Conservation (phyloP, 2,329 filamentous ascomycete genomes). For the Sclerotinia glacialis region DNA sequence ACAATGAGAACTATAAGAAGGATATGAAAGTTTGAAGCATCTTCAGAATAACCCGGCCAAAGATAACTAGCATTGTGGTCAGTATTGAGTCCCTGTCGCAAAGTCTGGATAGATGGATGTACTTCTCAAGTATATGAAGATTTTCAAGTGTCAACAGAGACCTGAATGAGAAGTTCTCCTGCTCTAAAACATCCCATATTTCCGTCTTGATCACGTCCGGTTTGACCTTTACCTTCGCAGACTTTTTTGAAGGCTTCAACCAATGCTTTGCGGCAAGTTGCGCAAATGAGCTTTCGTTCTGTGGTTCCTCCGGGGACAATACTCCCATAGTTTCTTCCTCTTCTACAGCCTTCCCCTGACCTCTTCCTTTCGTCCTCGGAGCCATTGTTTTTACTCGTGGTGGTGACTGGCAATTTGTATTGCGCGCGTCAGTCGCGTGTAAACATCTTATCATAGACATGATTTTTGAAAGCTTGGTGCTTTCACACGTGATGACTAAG, state of each 20-base stretch:
- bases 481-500: conserved; percentile 11
- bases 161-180: conserved; percentile 72
- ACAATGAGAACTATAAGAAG: conserved; percentile 80
- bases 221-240: conserved; percentile 69
- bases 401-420: conserved; percentile 23
- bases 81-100: conserved; percentile 3
- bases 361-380: conserved; percentile 34
- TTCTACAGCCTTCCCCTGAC: conserved; percentile 42
- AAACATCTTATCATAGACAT: conserved; percentile 12
- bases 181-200: conserved; percentile 86
- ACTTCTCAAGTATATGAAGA: conserved; percentile 84
- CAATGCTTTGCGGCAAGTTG: conserved; percentile 81
- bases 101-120: conserved; percentile 31
- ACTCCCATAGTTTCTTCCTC: conserved; percentile 43
- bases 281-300: conserved; percentile 69
- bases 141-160: conserved; percentile 83
- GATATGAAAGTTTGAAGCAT: conserved; percentile 88
- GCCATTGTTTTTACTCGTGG: conserved; percentile 32
- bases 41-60: conserved; percentile 88
- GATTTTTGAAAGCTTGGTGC: conserved; percentile 16
- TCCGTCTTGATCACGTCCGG: conserved; percentile 77
- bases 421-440: conserved; percentile 23
- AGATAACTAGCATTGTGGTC: conserved; percentile 63
- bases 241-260: conserved; percentile 63
- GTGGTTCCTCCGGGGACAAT: conserved; percentile 65